phyloP scores from a whole-genome alignment of 257 asterid genomes.

The Jasminum sambac region DNA sequence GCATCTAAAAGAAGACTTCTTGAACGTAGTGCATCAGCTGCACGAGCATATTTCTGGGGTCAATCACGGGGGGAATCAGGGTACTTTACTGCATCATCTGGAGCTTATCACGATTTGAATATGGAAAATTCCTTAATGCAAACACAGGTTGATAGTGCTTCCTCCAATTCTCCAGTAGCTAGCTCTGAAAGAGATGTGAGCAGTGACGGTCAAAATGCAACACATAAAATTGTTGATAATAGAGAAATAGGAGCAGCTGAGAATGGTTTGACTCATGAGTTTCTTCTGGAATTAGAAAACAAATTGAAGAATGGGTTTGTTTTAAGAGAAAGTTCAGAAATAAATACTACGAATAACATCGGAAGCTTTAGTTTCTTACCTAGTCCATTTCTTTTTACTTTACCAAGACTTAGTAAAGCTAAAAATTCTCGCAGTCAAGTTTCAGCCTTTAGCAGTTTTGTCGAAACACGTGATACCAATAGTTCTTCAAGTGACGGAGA shows the following conservation, averaged over 20 bases:
- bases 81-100: conserved; percentile 38
- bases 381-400: conserved; percentile 54
- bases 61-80: conserved; percentile 38
- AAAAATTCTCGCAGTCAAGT: conserved; percentile 30
- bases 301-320: conserved; percentile 31
- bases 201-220: conserved; percentile 9
- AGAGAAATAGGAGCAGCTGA: conserved; percentile 35
- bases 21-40: conserved; percentile 85
- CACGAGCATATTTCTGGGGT: conserved; percentile 53
- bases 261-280: conserved; percentile 33
- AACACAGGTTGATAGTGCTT: conserved; percentile 27
- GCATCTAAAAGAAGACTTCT: conserved; percentile 80
- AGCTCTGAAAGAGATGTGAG: conserved; percentile 32
- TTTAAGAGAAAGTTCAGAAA: conserved; percentile 36
- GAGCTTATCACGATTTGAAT: conserved; percentile 33
- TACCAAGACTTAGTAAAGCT: conserved; percentile 38
- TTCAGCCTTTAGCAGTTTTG: conserved; percentile 35
- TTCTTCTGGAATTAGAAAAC: conserved; percentile 32
- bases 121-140: conserved; percentile 29
- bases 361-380: conserved; percentile 30
- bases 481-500: conserved; percentile 27
- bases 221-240: conserved; percentile 20
- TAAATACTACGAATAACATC: conserved; percentile 36
- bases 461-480: conserved; percentile 21
- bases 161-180: conserved; percentile 31